A percentile compares a stretch with the other conserved stretches of the same genome.
Evolutionary conservation across 345 rosid species (phyloP).

Genomic region (Populus euphratica): DNA sequence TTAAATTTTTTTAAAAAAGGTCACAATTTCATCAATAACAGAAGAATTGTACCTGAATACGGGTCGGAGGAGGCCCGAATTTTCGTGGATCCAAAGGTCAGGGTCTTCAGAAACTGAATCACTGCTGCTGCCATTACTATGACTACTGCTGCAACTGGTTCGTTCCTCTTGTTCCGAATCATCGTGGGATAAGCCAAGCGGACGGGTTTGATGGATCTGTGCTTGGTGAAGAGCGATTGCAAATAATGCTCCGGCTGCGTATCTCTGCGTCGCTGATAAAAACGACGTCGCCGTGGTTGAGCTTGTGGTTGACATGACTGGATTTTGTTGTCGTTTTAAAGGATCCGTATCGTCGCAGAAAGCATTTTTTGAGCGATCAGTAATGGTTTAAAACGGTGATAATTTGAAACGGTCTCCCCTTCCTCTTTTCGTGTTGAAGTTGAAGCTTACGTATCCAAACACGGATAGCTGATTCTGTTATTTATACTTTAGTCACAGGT

Average conservation of each 20-base stretch:
- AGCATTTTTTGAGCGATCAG: too few species aligned
- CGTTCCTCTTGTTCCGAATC: slow-evolving; percentile 36
- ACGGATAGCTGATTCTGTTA: too few species aligned
- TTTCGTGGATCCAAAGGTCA: slow-evolving; percentile 74
- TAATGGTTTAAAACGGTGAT: too few species aligned
- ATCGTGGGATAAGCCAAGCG: slow-evolving; percentile 43
- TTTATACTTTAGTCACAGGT: too few species aligned
- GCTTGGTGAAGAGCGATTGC: slow-evolving; percentile 83
- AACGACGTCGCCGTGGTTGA: slow-evolving; percentile 32
- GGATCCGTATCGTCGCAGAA: too few species aligned
- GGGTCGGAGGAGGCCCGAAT: slow-evolving; percentile 74
- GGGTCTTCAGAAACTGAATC: slow-evolving; percentile 83
- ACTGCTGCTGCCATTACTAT: slow-evolving; percentile 48
- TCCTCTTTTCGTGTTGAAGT: too few species aligned
- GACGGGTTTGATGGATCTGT: slow-evolving; percentile 78
- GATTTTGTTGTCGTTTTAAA: too few species aligned
- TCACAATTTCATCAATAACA: not conserved
- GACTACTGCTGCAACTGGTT: slow-evolving; percentile 32
- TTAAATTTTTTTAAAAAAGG: too few species aligned
- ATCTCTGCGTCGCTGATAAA: slow-evolving; percentile 64
- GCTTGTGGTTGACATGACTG: too few species aligned
- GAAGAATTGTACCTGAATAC: slow-evolving; percentile 56
- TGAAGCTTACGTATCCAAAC: too few species aligned
- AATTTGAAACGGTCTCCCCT: too few species aligned
- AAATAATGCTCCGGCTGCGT: slow-evolving; percentile 77